A percentile compares a stretch with the other conserved stretches of the same genome.
Evolutionary conservation across 352 stramenopile genomes (phyloP).

Genomic region (Globisporangium emineosum): DNA sequence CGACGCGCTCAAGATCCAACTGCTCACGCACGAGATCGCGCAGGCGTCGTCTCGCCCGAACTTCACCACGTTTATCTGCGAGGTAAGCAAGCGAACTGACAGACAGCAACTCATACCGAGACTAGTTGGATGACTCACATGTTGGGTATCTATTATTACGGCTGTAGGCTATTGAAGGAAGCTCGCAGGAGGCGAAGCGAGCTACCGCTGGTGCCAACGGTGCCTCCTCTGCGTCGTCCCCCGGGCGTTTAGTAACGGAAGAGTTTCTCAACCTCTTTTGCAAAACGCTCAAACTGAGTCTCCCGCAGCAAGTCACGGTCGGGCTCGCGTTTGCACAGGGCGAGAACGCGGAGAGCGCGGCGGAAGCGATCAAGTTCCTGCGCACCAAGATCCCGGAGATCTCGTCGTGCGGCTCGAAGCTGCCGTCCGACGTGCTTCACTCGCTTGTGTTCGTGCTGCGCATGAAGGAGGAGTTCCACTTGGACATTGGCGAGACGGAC

Average conservation of each 20-base stretch:
- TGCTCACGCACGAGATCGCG: conserved; percentile 88
- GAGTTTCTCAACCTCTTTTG: conserved; percentile 81
- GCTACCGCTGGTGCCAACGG: conserved; percentile 14
- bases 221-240: conserved; percentile 3
- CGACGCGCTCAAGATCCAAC: conserved; percentile 87
- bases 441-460: conserved; percentile 79
- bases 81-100: conserved; percentile 30
- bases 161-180: conserved; percentile 64
- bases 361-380: conserved; percentile 73
- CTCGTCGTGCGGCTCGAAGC: conserved; percentile 72
- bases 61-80: conserved; percentile 89
- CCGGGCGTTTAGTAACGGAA: conserved; percentile 54
- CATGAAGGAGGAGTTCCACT: conserved; percentile 76
- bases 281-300: conserved; percentile 78
- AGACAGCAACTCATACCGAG: background rate
- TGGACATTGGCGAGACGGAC: conserved; percentile 74
- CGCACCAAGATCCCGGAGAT: conserved; percentile 84
- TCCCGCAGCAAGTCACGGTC: conserved; percentile 85
- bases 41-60: conserved; percentile 87
- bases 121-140: background rate
- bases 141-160: background rate
- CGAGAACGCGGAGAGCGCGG: conserved; percentile 51
- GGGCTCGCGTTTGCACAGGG: conserved; percentile 78
- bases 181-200: conserved; percentile 34
- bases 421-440: conserved; percentile 83